Percentiles rank a stretch among this genome's conserved stretches.
Conservation (phyloP, 2,329 filamentous ascomycete species). For the Ophiostoma triangulosporum region DNA sequence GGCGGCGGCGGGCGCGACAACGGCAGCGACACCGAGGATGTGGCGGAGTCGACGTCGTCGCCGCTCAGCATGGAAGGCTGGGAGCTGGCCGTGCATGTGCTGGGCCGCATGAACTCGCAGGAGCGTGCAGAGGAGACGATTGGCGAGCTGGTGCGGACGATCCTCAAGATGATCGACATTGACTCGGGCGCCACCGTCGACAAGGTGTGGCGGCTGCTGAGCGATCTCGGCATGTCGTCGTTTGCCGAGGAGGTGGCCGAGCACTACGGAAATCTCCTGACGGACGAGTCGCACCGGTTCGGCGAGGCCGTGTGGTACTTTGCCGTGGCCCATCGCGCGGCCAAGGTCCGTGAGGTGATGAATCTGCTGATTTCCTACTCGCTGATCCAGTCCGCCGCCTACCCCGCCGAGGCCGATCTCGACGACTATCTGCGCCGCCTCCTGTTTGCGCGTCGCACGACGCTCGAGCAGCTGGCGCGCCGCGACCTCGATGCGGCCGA, state of each 20-base stretch:
- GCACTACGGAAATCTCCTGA: slow-evolving; percentile 72
- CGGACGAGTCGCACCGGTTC: slow-evolving; percentile 60
- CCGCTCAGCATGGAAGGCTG: slow-evolving; percentile 52
- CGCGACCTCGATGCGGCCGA: slow-evolving; percentile 71
- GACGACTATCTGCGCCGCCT: slow-evolving; percentile 59
- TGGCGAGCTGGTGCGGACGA: slow-evolving; percentile 52
- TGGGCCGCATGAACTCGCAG: slow-evolving; percentile 67
- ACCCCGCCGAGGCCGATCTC: slow-evolving; percentile 56
- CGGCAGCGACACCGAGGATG: slow-evolving; percentile 15
- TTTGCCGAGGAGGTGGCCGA: slow-evolving; percentile 74
- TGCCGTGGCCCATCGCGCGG: slow-evolving; percentile 63
- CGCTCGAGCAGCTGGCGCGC: slow-evolving; percentile 57
- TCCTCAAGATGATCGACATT: slow-evolving; percentile 48
- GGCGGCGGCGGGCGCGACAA: background rate
- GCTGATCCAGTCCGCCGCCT: slow-evolving; percentile 70
- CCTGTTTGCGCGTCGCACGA: slow-evolving; percentile 56
- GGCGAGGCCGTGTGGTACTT: slow-evolving; percentile 86
- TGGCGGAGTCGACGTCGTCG: background rate
- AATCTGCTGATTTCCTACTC: slow-evolving; percentile 80
- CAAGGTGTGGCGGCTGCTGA: slow-evolving; percentile 66
- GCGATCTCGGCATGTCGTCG: slow-evolving; percentile 61
- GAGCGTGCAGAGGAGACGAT: slow-evolving; percentile 61
- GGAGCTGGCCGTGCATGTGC: slow-evolving; percentile 74
- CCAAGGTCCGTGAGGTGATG: slow-evolving; percentile 73
- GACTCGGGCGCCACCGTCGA: slow-evolving; percentile 61